A percentile compares a stretch with the other conserved stretches of the same genome.
These are phyloP conservation scores for Pyronema omphalodes DNA, from an alignment of 495 filamentous ascomycete genomes.

Conservation along the genomic window DNA sequence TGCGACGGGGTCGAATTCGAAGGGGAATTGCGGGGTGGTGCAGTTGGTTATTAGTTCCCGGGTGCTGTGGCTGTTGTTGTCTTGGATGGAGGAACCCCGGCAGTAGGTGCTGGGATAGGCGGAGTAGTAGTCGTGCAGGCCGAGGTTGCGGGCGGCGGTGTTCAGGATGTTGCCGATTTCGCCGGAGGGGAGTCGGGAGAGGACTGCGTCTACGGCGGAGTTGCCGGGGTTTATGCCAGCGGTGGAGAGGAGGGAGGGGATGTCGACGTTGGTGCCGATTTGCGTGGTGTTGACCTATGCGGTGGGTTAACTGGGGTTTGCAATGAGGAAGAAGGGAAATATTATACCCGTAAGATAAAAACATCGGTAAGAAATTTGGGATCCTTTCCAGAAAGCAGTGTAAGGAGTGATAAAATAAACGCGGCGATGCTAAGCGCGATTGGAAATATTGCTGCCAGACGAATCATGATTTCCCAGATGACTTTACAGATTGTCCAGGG, in stretches of 20 bases:
- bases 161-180: conserved; percentile 7
- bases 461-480: conserved; percentile 7
- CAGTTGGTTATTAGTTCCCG: conserved; percentile 7
- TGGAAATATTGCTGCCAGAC: conserved; percentile 16
- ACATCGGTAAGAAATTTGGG: conserved; percentile 10
- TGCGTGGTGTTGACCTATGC: conserved; percentile 10
- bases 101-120: conserved; percentile 20
- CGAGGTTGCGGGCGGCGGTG: conserved; percentile 12
- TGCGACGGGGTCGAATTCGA: conserved; percentile 15
- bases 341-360: conserved; percentile 21
- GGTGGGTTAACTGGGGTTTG: too few species aligned
- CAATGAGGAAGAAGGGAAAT: background rate
- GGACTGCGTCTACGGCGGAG: background rate
- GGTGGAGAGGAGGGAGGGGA: background rate
- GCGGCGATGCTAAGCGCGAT: conserved; percentile 13
- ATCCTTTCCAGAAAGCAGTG: conserved; percentile 13
- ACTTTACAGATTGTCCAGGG: too few species aligned
- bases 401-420: conserved; percentile 14
- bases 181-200: background rate
- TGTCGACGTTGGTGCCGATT: conserved; percentile 6
- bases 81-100: conserved; percentile 2
- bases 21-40: conserved; percentile 9
- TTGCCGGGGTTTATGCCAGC: conserved; percentile 1
- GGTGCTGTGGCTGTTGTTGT: background rate
- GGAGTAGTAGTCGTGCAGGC: conserved; percentile 17